phyloP scores from a whole-genome alignment of 768 basidiomycete species.

The Kwoniella dendrophila region DNA sequence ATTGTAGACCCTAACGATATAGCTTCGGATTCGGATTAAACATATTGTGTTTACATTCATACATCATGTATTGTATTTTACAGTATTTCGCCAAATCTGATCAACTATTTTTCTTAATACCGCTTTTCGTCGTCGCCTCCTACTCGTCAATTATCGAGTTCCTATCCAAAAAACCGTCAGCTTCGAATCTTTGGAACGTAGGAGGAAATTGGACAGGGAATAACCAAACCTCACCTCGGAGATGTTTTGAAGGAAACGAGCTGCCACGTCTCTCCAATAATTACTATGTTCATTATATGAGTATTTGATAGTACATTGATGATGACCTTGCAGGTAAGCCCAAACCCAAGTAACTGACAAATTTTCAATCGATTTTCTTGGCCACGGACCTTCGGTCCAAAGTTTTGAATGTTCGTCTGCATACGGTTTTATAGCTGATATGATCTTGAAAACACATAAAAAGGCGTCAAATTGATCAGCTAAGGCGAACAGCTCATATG shows the following conservation, averaged over 20 bases:
- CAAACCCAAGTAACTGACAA: not conserved
- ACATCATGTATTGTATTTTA: too few species aligned
- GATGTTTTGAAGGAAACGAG: not conserved
- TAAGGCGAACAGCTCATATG: not conserved
- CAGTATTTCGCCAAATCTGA: not conserved
- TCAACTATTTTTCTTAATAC: not conserved
- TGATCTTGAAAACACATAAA: not conserved
- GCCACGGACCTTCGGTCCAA: not conserved
- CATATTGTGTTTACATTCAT: slow-evolving; percentile 6
- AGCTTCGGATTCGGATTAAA: slow-evolving; percentile 43
- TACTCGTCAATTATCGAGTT: too few species aligned
- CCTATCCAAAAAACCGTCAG: too few species aligned
- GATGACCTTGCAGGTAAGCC: slow-evolving; percentile 4
- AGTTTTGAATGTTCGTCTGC: not conserved
- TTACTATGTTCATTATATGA: not conserved
- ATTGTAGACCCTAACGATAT: slow-evolving; percentile 46
- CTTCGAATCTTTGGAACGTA: too few species aligned
- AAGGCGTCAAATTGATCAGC: not conserved
- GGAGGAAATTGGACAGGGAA: too few species aligned
- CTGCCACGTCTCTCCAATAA: not conserved
- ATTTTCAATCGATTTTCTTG: not conserved
- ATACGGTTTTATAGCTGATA: not conserved
- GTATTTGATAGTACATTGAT: not conserved
- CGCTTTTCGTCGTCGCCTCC: not conserved
- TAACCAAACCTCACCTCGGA: too few species aligned